A percentile compares a stretch with the other conserved stretches of the same genome.
Evolutionary conservation across 441 rosid genomes (phyloP).

Genomic region (Bocquillonia castaneifolia): DNA sequence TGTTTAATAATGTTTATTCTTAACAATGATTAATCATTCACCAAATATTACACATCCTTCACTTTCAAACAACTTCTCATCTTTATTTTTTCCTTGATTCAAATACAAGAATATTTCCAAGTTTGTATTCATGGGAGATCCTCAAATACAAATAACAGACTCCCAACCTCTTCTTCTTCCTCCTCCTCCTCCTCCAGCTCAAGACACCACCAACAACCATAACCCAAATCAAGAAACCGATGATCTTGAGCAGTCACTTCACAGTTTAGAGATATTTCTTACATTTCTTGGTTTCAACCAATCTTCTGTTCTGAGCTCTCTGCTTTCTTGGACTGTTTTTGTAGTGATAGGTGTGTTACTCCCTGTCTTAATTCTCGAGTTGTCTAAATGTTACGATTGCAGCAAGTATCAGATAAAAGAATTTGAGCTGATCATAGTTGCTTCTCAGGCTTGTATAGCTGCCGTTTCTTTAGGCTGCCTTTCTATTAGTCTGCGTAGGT

Average conservation of each 20-base stretch:
- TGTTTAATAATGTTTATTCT: no score
- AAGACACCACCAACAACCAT: slow-evolving; percentile 3
- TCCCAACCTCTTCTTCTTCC: slow-evolving; percentile 24
- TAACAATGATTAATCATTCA: no score
- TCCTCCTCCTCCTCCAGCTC: slow-evolving; percentile 13
- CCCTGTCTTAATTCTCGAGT: slow-evolving; percentile 54
- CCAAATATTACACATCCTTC: neutral
- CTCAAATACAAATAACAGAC: slow-evolving; percentile 10
- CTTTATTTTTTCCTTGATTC: no score
- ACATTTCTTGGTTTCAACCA: slow-evolving; percentile 65
- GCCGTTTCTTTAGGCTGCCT: slow-evolving; percentile 70
- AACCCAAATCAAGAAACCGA: slow-evolving; percentile 24
- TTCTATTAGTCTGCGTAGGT: slow-evolving; percentile 70
- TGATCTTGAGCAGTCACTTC: slow-evolving; percentile 33
- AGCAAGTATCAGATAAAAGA: slow-evolving; percentile 49
- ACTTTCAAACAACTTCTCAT: neutral
- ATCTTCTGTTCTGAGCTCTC: slow-evolving; percentile 36
- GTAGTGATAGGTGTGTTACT: slow-evolving; percentile 43
- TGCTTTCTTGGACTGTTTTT: slow-evolving; percentile 58
- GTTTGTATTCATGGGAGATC: slow-evolving; percentile 12
- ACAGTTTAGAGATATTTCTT: slow-evolving; percentile 41
- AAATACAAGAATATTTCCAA: neutral
- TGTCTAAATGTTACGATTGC: slow-evolving; percentile 48
- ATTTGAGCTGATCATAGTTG: slow-evolving; percentile 61
- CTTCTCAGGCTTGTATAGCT: slow-evolving; percentile 55